Evolutionary conservation across 192 early-diverging fungal genomes (phyloP), one percentile per base, ranked within the genome.

Genomic region (Pilobolus umbonatus): DNA sequence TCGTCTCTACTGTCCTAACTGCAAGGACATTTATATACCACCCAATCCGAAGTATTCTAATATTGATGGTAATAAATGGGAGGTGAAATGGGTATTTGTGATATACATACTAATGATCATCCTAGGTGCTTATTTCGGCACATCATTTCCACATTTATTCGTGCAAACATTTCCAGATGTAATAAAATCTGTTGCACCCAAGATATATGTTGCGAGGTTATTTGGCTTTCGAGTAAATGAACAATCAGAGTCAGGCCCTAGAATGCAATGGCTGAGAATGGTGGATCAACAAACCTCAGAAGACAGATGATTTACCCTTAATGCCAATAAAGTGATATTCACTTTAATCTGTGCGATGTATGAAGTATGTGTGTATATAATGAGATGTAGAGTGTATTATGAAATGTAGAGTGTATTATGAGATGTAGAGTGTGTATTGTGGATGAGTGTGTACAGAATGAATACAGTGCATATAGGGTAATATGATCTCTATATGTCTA

Each of bases 141-240:
- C 97, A 15, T 94, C 94, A 4, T 96, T 99, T 69, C 87, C 94
- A 9, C 88, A 94, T 66, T 74, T 99, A 61, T 83, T 98, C 45
- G 89, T 95, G 72, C 81, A 91, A 71, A 85, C 86, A 8, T 96
- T 86, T 76, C 88, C 93, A 0, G 82, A 89, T 32, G 62, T 90
- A 31, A 69, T 87, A 12, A 91, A 88, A 52, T 57, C 60, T 24
- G 66, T 75, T 4, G 65, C 66, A 48, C 57, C 67, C 38, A 76
- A 76, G 26, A 77, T 88, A 22, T 97, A 95, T 74, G 70, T 75
- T 5, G 91, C 91, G 22, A 80, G 75, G n/a, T 82, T 99, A 32
- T 99, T 94, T 77, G 95, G 95, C 24, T 98, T 99, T 71, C 78
- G 87, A 40, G 78, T 99, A 40, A 88, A 79, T 71, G 87, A 88